Conservation (phyloP, 148 eudicot genomes). For the Dianthus caryophyllus region DNA sequence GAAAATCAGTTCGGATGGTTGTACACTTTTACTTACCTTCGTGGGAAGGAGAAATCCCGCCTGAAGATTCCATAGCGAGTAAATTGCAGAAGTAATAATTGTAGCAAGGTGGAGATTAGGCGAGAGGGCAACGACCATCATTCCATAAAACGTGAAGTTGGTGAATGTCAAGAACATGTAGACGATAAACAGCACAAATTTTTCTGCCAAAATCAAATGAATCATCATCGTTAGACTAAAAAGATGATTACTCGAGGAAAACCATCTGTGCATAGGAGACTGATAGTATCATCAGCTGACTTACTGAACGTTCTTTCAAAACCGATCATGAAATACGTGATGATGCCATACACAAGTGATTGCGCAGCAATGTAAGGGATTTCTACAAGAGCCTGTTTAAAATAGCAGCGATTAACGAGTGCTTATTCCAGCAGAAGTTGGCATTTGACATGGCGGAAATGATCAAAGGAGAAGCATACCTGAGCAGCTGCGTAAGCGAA, state of each 20-base stretch:
- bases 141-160: constrained; percentile 86
- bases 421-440: not conserved
- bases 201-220: constrained; percentile 44
- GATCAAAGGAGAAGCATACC: constrained; percentile 33
- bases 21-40: constrained; percentile 44
- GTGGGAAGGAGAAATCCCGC: constrained; percentile 80
- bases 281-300: constrained; percentile 10
- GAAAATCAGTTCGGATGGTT: too few relatives aligned
- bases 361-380: constrained; percentile 66
- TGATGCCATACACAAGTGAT: constrained; percentile 53
- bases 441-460: not conserved
- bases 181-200: constrained; percentile 49
- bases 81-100: constrained; percentile 69
- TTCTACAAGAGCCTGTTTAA: constrained; percentile 71
- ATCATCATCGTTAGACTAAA: not conserved
- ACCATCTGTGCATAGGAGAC: not conserved
- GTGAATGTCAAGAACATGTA: constrained; percentile 83
- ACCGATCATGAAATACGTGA: constrained; percentile 80
- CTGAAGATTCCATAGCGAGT: constrained; percentile 86
- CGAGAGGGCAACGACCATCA: constrained; percentile 87
- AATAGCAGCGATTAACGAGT: not conserved
- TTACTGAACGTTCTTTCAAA: constrained; percentile 63
- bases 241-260: not conserved
- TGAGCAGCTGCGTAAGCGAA: constrained; percentile 79
- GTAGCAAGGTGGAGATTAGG: constrained; percentile 62